Conservation (phyloP, 2,329 filamentous ascomycete genomes). For the Neocatenulostroma microsporum region DNA sequence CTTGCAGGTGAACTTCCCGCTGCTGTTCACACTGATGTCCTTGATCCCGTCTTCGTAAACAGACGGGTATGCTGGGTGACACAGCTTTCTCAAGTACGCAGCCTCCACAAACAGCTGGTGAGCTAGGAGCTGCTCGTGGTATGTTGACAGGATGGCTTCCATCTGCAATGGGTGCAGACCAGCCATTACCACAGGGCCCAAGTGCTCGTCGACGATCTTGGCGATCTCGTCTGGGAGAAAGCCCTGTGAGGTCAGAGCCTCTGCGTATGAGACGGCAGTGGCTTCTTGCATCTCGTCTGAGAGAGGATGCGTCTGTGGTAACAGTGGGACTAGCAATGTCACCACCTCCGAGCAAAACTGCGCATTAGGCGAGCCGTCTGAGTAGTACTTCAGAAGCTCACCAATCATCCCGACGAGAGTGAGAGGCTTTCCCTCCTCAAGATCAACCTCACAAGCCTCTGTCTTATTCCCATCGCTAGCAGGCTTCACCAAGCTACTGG, state of each 20-base stretch:
- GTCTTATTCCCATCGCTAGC: too few species aligned
- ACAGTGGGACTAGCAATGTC: conserved; percentile 39
- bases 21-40: conserved; percentile 48
- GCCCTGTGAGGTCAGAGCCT: conserved; percentile 32
- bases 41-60: conserved; percentile 51
- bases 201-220: conserved; percentile 33
- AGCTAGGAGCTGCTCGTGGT: conserved; percentile 48
- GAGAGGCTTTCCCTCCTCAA: conserved; percentile 28
- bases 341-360: conserved; percentile 43
- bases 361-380: conserved; percentile 34
- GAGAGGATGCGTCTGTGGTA: conserved; percentile 35
- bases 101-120: conserved; percentile 45
- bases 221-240: conserved; percentile 33
- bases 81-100: conserved; percentile 48
- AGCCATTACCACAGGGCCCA: conserved; percentile 34
- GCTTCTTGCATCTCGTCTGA: conserved; percentile 25
- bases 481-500: too few species aligned
- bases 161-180: conserved; percentile 45
- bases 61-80: conserved; percentile 48
- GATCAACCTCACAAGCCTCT: conserved; percentile 14
- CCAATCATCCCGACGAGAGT: conserved; percentile 36
- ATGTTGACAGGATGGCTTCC: conserved; percentile 49
- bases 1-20: too few species aligned
- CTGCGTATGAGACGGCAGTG: conserved; percentile 33
- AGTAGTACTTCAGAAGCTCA: conserved; percentile 36